phyloP scores from a whole-genome alignment of 2,329 filamentous ascomycete genomes.

The Penicillium sp. region DNA sequence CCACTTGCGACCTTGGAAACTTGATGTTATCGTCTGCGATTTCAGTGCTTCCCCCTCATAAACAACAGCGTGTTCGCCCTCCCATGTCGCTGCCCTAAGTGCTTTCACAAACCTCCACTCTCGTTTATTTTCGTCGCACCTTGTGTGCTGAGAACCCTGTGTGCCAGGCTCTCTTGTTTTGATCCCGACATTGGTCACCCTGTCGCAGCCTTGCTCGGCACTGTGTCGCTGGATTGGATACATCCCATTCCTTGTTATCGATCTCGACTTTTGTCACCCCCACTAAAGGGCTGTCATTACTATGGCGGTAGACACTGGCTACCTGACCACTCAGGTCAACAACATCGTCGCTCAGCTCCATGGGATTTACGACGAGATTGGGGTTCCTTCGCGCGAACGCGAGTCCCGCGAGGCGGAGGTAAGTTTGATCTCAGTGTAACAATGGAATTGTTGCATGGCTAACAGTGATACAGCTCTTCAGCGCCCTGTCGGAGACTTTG shows the following conservation, averaged over 20 bases:
- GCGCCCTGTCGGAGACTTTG: constrained; percentile 84
- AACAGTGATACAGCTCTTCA: constrained; percentile 66
- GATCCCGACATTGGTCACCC: constrained; percentile 15
- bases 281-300: constrained; percentile 11
- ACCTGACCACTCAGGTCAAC: constrained; percentile 91
- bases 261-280: constrained; percentile 3
- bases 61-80: constrained; percentile 16
- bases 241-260: constrained; percentile 15
- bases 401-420: constrained; percentile 88
- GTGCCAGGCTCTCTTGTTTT: constrained; percentile 18
- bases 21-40: constrained; percentile 24
- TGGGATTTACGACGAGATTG: constrained; percentile 95
- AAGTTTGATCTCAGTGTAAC: constrained; percentile 31
- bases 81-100: constrained; percentile 22
- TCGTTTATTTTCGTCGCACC: constrained; percentile 20
- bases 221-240: constrained; percentile 14
- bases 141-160: constrained; percentile 18
- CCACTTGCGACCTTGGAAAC: constrained; percentile 19
- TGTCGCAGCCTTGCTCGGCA: constrained; percentile 16
- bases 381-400: constrained; percentile 88
- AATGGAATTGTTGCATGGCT: not conserved
- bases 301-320: constrained; percentile 78
- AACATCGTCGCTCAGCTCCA: constrained; percentile 91
- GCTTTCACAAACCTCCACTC: constrained; percentile 10
- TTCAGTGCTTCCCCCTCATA: constrained; percentile 22